Evolutionary conservation across 345 rosid genomes (phyloP), one percentile per base, ranked within the genome.

Genomic region (Brassica cretica): DNA sequence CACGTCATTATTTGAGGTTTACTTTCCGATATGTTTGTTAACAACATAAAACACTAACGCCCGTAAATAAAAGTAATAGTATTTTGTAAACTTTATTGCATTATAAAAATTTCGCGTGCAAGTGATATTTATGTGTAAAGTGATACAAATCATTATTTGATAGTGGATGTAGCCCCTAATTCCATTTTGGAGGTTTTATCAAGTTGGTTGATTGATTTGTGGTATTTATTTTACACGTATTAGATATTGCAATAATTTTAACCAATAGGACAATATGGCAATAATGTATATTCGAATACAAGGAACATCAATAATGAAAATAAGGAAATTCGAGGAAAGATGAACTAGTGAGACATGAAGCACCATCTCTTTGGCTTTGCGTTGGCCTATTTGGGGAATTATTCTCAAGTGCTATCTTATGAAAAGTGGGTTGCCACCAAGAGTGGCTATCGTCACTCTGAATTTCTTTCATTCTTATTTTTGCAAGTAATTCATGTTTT

Each of bases 401-500:
- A 72, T 78, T 72, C 63, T 72, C 63, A 10, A 66, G 76, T 78
- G 77, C 19, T 32, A 41, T 44, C 72, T 78, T 25, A 19, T 66
- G 39, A 16, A 78, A 78, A 72, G 73, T 71, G 53, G 77, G 44
- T 72, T 72, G 77, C 62, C 81, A 78, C 81, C 59, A 59, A 66
- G 73, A 41, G 76, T 72, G 73, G 77, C 55, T 78, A 49, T 66
- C 68, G 68, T 78, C 77, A 72, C 39, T 77, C 66, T 55, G 35
- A 12, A 4, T 51, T n/a, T 64, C 12, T 69, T 70, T 8, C 59
- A 64, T 77, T 37, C 14, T 1, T 63, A 24, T 25, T 11, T 51
- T 37, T 35, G 41, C 21, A 63, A 70, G 24, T 6, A 32, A 25
- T 10, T 15, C 39, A 70, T 76, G 74, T 30, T 30, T 76, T 8